Conservation (phyloP, 345 rosid species). For the Populus euphratica region DNA sequence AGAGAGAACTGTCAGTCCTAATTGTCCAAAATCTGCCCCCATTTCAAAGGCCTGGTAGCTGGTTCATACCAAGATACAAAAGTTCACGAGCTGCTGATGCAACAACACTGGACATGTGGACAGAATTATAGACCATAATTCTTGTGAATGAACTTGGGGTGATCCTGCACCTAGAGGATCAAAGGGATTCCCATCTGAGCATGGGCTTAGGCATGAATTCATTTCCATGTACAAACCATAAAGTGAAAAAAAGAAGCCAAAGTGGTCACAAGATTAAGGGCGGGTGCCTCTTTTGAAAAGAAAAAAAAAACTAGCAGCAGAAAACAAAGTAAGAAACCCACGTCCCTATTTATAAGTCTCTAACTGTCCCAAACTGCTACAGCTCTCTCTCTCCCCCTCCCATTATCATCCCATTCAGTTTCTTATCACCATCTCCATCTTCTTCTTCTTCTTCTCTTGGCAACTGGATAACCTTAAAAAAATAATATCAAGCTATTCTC, state of each 20-base stretch:
- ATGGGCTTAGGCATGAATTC: slow-evolving; percentile 16
- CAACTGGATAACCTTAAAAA: background rate
- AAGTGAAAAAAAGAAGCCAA: slow-evolving; percentile 33
- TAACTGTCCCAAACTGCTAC: slow-evolving; percentile 47
- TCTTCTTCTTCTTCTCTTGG: slow-evolving; percentile 2
- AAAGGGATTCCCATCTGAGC: slow-evolving; percentile 17
- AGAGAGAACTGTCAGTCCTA: slow-evolving; percentile 13
- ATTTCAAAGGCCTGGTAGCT: slow-evolving; percentile 7
- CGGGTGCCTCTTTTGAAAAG: slow-evolving; percentile 58
- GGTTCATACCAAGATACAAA: background rate
- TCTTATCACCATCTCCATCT: slow-evolving; percentile 2
- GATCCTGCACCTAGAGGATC: slow-evolving; percentile 12
- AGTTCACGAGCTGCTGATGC: background rate
- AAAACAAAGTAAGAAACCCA: slow-evolving; percentile 38
- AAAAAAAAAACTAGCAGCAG: background rate
- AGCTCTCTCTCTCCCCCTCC: slow-evolving; percentile 6
- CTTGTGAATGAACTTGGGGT: slow-evolving; percentile 4
- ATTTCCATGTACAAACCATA: slow-evolving; percentile 19
- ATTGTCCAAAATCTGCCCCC: slow-evolving; percentile 15
- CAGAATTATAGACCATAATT: background rate
- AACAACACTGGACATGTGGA: background rate
- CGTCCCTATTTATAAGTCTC: slow-evolving; percentile 47
- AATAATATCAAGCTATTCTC: background rate
- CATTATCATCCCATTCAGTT: slow-evolving; percentile 28
- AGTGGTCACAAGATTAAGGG: slow-evolving; percentile 54